Conservation (phyloP, 164 flowering plant species). For the Stephania cephalantha region DNA sequence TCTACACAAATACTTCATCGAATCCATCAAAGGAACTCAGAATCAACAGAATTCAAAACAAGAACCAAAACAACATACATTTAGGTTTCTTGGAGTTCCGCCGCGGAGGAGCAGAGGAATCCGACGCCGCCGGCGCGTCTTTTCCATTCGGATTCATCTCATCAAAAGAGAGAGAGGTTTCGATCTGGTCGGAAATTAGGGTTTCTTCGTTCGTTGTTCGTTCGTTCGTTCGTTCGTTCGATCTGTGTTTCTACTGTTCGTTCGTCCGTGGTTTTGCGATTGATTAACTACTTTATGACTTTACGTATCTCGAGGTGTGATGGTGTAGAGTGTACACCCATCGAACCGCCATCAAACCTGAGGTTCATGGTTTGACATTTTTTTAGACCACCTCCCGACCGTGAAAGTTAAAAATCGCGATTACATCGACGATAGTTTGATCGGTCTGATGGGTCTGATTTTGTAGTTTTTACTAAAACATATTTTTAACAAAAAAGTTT, state of each 20-base stretch:
- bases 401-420: too few species aligned
- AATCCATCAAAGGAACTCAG: not conserved
- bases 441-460: too few species aligned
- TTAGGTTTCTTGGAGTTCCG: constrained; percentile 31
- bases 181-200: not conserved
- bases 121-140: constrained; percentile 15
- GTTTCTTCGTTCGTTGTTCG: not conserved
- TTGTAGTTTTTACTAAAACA: too few species aligned
- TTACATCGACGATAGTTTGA: too few species aligned
- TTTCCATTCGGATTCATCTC: constrained; percentile 16
- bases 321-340: not conserved
- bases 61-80: constrained; percentile 16
- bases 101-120: constrained; percentile 19
- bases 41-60: not conserved
- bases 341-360: not conserved
- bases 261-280: not conserved
- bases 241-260: not conserved
- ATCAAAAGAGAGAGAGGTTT: not conserved
- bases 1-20: not conserved
- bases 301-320: not conserved
- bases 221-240: not conserved
- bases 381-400: too few species aligned
- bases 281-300: not conserved
- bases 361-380: too few species aligned
- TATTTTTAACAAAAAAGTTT: too few species aligned